Evolutionary conservation across 2,329 filamentous ascomycete species (phyloP).

Genomic region (Simplicillium sp.): DNA sequence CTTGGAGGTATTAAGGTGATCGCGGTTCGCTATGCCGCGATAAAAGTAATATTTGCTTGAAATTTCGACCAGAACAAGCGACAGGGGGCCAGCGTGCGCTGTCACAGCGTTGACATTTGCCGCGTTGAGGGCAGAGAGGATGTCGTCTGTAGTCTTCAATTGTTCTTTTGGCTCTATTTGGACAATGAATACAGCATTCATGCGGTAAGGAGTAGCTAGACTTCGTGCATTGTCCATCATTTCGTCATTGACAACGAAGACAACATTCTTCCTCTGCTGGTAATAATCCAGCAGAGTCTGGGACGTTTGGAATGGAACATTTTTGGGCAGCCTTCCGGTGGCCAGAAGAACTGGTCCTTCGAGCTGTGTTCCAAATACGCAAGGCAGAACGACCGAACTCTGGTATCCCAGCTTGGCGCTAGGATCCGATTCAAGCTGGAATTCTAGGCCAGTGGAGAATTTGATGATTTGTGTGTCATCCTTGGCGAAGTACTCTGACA

Average conservation of each 20-base stretch:
- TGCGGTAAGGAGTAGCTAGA: constrained; percentile 4
- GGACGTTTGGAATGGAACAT: constrained; percentile 3
- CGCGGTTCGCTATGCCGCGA: constrained; percentile 7
- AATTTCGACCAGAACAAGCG: constrained; percentile 8
- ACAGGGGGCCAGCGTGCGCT: constrained; percentile 9
- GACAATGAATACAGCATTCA: constrained; percentile 9
- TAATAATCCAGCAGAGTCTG: constrained; percentile 6
- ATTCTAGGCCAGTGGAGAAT: constrained; percentile 5
- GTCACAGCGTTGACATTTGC: constrained; percentile 12
- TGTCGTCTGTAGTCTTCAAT: constrained; percentile 3
- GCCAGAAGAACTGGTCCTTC: constrained; percentile 10
- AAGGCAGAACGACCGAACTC: constrained; percentile 8
- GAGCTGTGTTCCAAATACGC: constrained; percentile 9
- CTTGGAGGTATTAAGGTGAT: constrained; percentile 5
- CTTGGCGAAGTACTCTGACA: neutral
- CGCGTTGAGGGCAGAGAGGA: constrained; percentile 6
- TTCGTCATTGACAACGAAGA: constrained; percentile 8
- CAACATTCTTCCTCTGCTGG: constrained; percentile 2
- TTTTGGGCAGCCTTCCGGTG: constrained; percentile 7
- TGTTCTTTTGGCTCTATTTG: constrained; percentile 4
- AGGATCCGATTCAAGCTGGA: neutral
- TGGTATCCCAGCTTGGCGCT: neutral
- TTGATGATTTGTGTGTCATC: constrained; percentile 1
- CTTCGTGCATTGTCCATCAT: constrained; percentile 11
- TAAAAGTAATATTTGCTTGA: constrained; percentile 9